A percentile compares a stretch with the other conserved stretches of the same genome.
phyloP scores from a whole-genome alignment of 768 basidiomycete genomes.

The Mycena metata region DNA sequence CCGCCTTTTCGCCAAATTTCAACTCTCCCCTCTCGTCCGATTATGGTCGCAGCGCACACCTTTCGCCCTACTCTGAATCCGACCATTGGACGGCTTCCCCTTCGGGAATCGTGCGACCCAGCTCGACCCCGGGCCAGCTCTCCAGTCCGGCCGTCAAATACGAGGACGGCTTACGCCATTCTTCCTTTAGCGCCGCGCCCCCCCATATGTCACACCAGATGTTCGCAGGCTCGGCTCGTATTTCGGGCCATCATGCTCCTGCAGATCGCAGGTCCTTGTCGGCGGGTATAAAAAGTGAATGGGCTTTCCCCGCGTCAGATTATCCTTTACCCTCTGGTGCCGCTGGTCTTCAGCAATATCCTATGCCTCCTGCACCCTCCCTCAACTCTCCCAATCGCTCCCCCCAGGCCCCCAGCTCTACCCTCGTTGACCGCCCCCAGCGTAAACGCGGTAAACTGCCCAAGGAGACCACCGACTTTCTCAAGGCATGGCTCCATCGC shows the following conservation, averaged over 20 bases:
- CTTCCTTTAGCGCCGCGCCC: constrained; percentile 69
- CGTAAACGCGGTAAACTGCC: constrained; percentile 91
- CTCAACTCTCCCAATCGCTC: constrained; percentile 67
- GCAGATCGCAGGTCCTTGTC: constrained; percentile 66
- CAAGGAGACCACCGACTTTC: constrained; percentile 90
- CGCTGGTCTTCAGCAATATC: constrained; percentile 47
- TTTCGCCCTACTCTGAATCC: constrained; percentile 62
- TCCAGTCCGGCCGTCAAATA: constrained; percentile 72
- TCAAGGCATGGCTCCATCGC: constrained; percentile 90
- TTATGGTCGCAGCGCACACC: constrained; percentile 58
- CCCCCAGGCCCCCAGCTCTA: constrained; percentile 64
- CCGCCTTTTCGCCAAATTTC: constrained; percentile 63
- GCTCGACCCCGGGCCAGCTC: constrained; percentile 72
- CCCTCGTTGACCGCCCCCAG: constrained; percentile 80
- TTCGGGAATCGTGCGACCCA: constrained; percentile 75
- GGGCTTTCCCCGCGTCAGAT: constrained; percentile 75
- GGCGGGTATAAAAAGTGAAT: constrained; percentile 75
- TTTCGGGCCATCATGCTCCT: constrained; percentile 69
- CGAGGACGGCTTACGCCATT: constrained; percentile 78
- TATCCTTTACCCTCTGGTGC: constrained; percentile 63
- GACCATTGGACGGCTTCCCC: constrained; percentile 70
- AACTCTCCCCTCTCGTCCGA: constrained; percentile 63
- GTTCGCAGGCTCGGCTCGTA: constrained; percentile 77
- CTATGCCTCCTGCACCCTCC: constrained; percentile 60
- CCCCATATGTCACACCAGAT: constrained; percentile 66